Percentiles rank a stretch among this genome's conserved stretches.
phyloP scores from a whole-genome alignment of 352 stramenopile genomes.

The Globisporangium cystogenes region DNA sequence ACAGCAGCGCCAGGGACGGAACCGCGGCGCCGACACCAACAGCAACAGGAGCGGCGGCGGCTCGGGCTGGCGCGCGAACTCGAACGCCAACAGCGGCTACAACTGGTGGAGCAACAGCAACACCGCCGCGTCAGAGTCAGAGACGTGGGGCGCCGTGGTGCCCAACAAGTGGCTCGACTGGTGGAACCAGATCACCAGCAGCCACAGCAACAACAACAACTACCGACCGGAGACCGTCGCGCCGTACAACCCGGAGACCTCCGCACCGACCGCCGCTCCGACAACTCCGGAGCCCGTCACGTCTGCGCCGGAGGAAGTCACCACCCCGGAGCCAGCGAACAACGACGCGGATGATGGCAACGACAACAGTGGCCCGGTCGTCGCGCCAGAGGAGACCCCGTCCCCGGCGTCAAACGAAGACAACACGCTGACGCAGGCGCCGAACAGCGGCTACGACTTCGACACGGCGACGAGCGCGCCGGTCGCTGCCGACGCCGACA shows the following conservation, averaged over 20 bases:
- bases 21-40: neutral
- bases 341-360: neutral
- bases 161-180: conserved; percentile 9
- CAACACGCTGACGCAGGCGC: conserved; percentile 3
- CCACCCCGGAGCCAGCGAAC: neutral
- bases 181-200: conserved; percentile 9
- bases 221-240: conserved; percentile 11
- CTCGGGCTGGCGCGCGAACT: neutral
- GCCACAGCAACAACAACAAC: conserved; percentile 13
- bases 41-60: neutral
- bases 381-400: neutral
- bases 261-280: conserved; percentile 2
- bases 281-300: neutral
- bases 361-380: conserved; percentile 5
- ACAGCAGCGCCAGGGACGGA: neutral
- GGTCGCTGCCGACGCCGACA: conserved; percentile 1
- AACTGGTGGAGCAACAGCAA: neutral
- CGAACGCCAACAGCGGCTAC: neutral
- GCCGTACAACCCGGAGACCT: conserved; percentile 13
- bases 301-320: conserved; percentile 10
- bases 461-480: neutral
- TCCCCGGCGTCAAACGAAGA: neutral
- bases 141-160: neutral
- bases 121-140: neutral
- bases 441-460: conserved; percentile 8